phyloP scores from a whole-genome alignment of 2,329 filamentous ascomycete genomes.

The Purpureocillium lavendulum region DNA sequence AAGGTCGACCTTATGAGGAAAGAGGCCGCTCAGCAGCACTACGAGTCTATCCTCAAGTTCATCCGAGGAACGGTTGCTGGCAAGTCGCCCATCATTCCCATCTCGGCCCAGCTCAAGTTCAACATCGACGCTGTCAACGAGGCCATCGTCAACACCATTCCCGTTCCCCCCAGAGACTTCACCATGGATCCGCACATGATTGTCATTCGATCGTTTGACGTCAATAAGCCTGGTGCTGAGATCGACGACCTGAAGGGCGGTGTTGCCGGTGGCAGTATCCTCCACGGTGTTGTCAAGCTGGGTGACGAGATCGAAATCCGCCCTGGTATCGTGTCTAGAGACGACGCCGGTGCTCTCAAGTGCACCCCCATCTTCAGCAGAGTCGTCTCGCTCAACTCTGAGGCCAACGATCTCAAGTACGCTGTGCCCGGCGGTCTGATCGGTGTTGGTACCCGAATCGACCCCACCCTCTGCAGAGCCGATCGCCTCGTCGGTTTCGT shows the following conservation, averaged over 20 bases:
- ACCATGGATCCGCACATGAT: constrained; percentile 94
- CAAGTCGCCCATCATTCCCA: constrained; percentile 90
- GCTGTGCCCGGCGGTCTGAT: constrained; percentile 96
- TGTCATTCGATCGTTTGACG: constrained; percentile 97
- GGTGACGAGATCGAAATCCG: constrained; percentile 98
- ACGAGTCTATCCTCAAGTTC: constrained; percentile 96
- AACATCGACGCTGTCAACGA: constrained; percentile 99
- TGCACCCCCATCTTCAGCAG: constrained; percentile 96
- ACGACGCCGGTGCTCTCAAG: constrained; percentile 86
- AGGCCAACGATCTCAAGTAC: constrained; percentile 97
- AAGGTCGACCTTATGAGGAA: constrained; percentile 98
- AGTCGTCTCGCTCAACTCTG: constrained; percentile 90
- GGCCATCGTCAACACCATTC: constrained; percentile 89
- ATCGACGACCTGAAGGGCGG: constrained; percentile 98
- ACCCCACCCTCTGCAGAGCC: constrained; percentile 95
- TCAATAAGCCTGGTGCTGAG: constrained; percentile 98
- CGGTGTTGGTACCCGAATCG: constrained; percentile 94
- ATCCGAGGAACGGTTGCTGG: constrained; percentile 95
- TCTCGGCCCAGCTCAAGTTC: constrained; percentile 96
- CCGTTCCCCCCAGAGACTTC: constrained; percentile 86
- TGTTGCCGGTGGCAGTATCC: constrained; percentile 93
- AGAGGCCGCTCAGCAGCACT: constrained; percentile 87
- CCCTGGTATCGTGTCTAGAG: constrained; percentile 95
- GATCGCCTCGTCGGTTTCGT: constrained; percentile 99
- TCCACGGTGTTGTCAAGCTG: constrained; percentile 93